Evolutionary conservation across 2,329 filamentous ascomycete species (phyloP), one percentile per base, ranked within the genome.

Genomic region (Microsporum audouinii): DNA sequence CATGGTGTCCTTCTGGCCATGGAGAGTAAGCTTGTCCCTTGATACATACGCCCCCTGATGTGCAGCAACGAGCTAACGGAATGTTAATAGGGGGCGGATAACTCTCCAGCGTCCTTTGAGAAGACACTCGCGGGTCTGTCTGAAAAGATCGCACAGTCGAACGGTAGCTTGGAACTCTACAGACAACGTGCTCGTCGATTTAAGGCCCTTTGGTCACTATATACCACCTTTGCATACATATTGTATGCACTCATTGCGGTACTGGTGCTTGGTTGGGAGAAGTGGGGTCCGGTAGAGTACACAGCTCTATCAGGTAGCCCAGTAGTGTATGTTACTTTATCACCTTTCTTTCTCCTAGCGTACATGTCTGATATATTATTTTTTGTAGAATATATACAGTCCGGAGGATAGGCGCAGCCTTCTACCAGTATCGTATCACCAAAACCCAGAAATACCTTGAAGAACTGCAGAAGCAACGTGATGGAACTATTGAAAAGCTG

Each of bases 71-170:
- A 49, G 47, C 57, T 55, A 38, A 60, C 43, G 45, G 5, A n/a
- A 14, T 29, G 31, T 57, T 27, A 59, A 27, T 69, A 95, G 90
- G 83, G 84, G 75, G 83, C 89, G 70, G 83, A 87, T 72, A 88
- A 83, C 71, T 95, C 91, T 66, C 88, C 94, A 31, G 91, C 91
- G 58, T 89, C 87, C 2, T 99, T 97, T 71, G 94, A 99, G 77
- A 96, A 91, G 79, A 85, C 87, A 1, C 85, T 99, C 34, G 89
- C 90, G 7, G 81, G 84, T 29, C 83, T 99, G 53, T 88, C 91
- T 8, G 79, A 80, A 59, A 96, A 94, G 76, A 96, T 99, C 73
- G 80, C 86, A 45, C 82, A 84, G 65, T 84, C 87, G 1, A 88
- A 88, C 68, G 78, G 86, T 47, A 84, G 82, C 58, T 86, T 96